Evolutionary conservation across 2,329 filamentous ascomycete genomes (phyloP).

Genomic region (Massarina eburnea): DNA sequence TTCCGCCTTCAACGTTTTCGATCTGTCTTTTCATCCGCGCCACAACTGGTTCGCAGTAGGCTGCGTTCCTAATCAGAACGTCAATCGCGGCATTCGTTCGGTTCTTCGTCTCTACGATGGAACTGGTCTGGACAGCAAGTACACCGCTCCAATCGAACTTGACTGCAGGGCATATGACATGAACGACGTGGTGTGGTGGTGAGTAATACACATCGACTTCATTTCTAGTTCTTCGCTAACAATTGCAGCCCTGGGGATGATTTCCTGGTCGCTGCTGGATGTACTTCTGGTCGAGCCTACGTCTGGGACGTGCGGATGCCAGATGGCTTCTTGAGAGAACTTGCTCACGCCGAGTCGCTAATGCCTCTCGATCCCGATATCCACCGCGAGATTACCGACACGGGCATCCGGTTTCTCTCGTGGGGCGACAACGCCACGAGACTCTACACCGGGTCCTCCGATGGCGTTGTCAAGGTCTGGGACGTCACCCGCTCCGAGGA

Average conservation of each 20-base stretch:
- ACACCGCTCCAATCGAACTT: conserved; percentile 45
- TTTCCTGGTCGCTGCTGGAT: conserved; percentile 59
- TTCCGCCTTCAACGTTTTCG: conserved; percentile 58
- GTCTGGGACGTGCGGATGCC: conserved; percentile 60
- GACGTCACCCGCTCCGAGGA: conserved; percentile 56
- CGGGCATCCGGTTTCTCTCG: conserved; percentile 59
- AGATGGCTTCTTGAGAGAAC: conserved; percentile 49
- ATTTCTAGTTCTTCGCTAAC: conserved; percentile 1
- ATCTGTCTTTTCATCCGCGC: conserved; percentile 58
- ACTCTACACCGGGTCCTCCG: conserved; percentile 62
- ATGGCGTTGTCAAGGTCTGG: conserved; percentile 63
- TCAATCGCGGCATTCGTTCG: conserved; percentile 48
- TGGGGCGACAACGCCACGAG: conserved; percentile 57
- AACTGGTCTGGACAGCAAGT: conserved; percentile 29
- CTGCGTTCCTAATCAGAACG: conserved; percentile 45
- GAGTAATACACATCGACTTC: conserved; percentile 10
- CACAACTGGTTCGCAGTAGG: conserved; percentile 55
- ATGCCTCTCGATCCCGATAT: conserved; percentile 49
- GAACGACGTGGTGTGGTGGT: conserved; percentile 60
- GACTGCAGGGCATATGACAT: conserved; percentile 63
- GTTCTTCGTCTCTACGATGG: conserved; percentile 57
- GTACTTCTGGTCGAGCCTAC: conserved; percentile 62
- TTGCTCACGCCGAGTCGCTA: conserved; percentile 55
- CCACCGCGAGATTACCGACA: conserved; percentile 55
- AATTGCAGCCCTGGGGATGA: conserved; percentile 47